Evolutionary conservation across 371 early-diverging fungal species (phyloP), one percentile per base, ranked within the genome.

Genomic region (Umbelopsis sp.): DNA sequence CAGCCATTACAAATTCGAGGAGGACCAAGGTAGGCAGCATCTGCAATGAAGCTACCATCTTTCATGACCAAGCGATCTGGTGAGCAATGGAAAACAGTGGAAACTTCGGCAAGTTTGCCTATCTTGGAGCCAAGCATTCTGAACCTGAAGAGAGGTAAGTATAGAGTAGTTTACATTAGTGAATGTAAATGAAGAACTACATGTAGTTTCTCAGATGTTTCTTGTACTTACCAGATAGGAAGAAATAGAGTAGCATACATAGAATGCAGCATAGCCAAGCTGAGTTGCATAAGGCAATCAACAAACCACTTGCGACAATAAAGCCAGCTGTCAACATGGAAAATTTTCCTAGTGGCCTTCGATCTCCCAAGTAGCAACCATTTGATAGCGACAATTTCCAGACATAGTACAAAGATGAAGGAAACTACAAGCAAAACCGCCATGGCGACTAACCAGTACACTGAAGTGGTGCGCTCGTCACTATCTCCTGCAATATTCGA

Each of bases 1-100:
- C 57, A 57, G 18, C 57, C 57, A 57, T 29, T 16, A 18, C 16
- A 7, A 57, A 35, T 35, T 14, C 57, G 57, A 8, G 57, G 57
- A 16, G 57, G 57, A 35, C 57, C 57, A 57, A 57, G 57, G 35
- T 57, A 57, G 3, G 57, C 57, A 35, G 57, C 37, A 35, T 57
- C 57, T 12, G 57, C 57, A 18, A 57, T 57, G 37, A 57, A 57
- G n/a, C 57, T 57, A 8, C 57, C 57, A 29, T 35, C 35, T 35
- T 57, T 57, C 57, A 57, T 57, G 12, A 35, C 35, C 35, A 57
- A 29, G 18, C 57, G 57, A 35, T 57, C 57, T 6, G 57, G 57
- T 32, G 57, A 57, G 57, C 57, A 57, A 18, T 57, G 57, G 29
- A 16, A 57, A 57, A 57, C 57, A 8, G 25, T 57, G 12, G 57